Evolutionary conservation across 1,284 basidiomycete species (phyloP).

Genomic region (Porogramme epimiltina): DNA sequence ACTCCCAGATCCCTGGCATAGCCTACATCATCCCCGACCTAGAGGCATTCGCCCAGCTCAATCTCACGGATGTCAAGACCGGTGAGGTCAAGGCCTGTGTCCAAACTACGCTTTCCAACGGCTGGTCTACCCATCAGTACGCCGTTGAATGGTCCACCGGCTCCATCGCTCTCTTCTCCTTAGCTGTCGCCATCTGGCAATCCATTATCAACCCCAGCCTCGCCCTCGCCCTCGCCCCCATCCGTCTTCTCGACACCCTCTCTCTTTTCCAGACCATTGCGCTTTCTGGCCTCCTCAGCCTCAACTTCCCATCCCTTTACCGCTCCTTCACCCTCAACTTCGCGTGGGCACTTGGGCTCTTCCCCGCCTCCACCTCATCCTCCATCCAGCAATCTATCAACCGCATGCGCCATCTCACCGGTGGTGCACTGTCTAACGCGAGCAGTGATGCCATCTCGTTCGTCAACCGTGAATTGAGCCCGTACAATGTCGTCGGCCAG

Average conservation of each 20-base stretch:
- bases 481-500: constrained; percentile 57
- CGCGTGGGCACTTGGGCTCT: constrained; percentile 86
- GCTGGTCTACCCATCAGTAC: constrained; percentile 77
- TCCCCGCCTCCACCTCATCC: constrained; percentile 56
- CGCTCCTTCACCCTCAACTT: constrained; percentile 84
- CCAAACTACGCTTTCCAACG: constrained; percentile 90
- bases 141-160: constrained; percentile 82
- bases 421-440: constrained; percentile 69
- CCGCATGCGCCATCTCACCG: constrained; percentile 80
- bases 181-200: constrained; percentile 69
- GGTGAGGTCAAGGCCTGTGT: constrained; percentile 83
- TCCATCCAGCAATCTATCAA: constrained; percentile 81
- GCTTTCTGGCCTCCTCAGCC: constrained; percentile 69
- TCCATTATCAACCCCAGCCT: constrained; percentile 52
- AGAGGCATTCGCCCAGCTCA: constrained; percentile 86
- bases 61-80: constrained; percentile 69
- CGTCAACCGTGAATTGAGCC: constrained; percentile 79
- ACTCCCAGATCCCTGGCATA: constrained; percentile 69
- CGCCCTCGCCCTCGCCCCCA: constrained; percentile 44
- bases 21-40: constrained; percentile 91
- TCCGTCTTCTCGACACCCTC: constrained; percentile 79
- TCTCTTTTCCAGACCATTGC: constrained; percentile 81
- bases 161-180: constrained; percentile 67
- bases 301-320: constrained; percentile 89
- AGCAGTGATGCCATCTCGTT: constrained; percentile 64